Conservation (phyloP, 306 rosid genomes). For the Purshia tridentata region DNA sequence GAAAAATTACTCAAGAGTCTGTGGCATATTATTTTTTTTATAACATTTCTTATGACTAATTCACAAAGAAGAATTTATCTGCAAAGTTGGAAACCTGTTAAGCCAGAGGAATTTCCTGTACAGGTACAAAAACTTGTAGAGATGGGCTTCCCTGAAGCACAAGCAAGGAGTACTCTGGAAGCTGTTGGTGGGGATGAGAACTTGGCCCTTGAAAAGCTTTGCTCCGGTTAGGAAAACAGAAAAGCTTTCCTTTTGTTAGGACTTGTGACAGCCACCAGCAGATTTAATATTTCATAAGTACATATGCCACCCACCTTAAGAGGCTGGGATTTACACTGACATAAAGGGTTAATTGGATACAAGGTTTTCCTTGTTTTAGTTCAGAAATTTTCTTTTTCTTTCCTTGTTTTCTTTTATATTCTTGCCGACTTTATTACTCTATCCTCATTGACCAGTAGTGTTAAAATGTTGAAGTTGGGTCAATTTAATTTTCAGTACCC, state of each 20-base stretch:
- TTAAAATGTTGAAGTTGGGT: not conserved
- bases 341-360: slow-evolving; percentile 8
- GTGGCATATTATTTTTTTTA: not conserved
- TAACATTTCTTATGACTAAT: not conserved
- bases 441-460: not conserved
- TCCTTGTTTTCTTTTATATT: not conserved
- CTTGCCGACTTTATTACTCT: not conserved
- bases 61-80: not conserved
- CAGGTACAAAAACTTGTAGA: slow-evolving; percentile 88
- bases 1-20: not conserved
- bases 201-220: slow-evolving; percentile 88
- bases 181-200: slow-evolving; percentile 94
- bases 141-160: slow-evolving; percentile 94
- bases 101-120: slow-evolving; percentile 13
- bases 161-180: slow-evolving; percentile 76
- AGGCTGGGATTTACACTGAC: slow-evolving; percentile 27
- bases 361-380: slow-evolving; percentile 9
- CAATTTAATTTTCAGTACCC: not conserved
- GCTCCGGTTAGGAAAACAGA: slow-evolving; percentile 48
- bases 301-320: not conserved
- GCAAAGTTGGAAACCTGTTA: not conserved
- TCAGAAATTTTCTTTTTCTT: not conserved
- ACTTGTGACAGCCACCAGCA: slow-evolving; percentile 5
- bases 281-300: slow-evolving; percentile 24
- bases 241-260: slow-evolving; percentile 56